phyloP scores from a whole-genome alignment of 2,329 filamentous ascomycete genomes.

The Arthrobotrys sphaeroides region DNA sequence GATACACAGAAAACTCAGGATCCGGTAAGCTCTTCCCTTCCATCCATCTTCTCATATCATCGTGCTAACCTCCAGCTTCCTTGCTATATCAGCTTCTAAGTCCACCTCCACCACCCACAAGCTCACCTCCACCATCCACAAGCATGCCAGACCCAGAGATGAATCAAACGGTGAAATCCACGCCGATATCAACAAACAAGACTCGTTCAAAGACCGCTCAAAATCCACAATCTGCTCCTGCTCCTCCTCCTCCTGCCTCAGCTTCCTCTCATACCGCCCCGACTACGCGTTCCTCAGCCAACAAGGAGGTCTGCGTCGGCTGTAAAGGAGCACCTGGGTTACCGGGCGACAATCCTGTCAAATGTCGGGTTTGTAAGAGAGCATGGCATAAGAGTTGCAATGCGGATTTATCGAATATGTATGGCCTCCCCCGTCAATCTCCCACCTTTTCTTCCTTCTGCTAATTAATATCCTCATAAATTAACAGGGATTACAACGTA shows the following conservation, averaged over 20 bases:
- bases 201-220: background rate
- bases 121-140: background rate
- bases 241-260: background rate
- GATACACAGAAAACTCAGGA: background rate
- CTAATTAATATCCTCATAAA: background rate
- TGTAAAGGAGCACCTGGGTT: conserved; percentile 15
- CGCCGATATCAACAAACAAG: background rate
- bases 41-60: background rate
- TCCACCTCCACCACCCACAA: background rate
- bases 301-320: conserved; percentile 4
- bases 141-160: background rate
- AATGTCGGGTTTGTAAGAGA: conserved; percentile 15
- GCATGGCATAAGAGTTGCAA: conserved; percentile 37
- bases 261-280: background rate
- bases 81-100: background rate
- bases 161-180: too few species aligned
- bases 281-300: background rate
- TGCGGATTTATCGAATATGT: background rate
- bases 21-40: background rate
- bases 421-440: background rate
- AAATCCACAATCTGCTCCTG: too few species aligned
- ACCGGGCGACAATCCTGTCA: conserved; percentile 10
- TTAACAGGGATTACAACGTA: background rate
- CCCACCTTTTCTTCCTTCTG: background rate
- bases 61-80: background rate